Conservation (phyloP, 2,329 filamentous ascomycete species). For the Furcasterigmium furcatum region DNA sequence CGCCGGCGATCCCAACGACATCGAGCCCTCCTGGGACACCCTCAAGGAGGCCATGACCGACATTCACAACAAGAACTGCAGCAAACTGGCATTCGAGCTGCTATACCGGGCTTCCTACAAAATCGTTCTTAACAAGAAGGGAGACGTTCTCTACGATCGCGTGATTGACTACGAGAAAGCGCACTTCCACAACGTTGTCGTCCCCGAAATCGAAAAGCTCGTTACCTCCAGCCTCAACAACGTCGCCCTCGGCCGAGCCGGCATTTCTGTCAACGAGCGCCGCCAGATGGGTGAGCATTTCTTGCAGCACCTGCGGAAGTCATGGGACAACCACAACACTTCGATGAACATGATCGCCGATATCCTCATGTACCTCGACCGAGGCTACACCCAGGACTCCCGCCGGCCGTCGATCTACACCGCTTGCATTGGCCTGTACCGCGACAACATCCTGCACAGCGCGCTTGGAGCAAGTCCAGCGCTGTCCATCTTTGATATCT, state of each 20-base stretch:
- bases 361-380: conserved; percentile 96
- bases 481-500: conserved; percentile 64
- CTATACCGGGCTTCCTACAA: conserved; percentile 93
- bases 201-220: conserved; percentile 65
- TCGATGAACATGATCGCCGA: conserved; percentile 97
- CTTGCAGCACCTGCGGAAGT: conserved; percentile 68
- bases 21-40: conserved; percentile 79
- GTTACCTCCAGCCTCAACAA: conserved; percentile 61
- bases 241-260: conserved; percentile 55
- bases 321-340: conserved; percentile 86
- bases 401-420: conserved; percentile 77
- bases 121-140: conserved; percentile 85
- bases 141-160: conserved; percentile 73
- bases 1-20: conserved; percentile 63
- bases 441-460: conserved; percentile 76
- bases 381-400: conserved; percentile 70
- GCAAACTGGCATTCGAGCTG: conserved; percentile 87
- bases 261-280: conserved; percentile 72
- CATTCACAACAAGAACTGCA: conserved; percentile 91
- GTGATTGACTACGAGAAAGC: conserved; percentile 78
- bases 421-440: conserved; percentile 81
- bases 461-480: conserved; percentile 41
- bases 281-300: conserved; percentile 81
- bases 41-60: conserved; percentile 75
- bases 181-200: conserved; percentile 76